Evolutionary conservation across 1,139 yeast species (phyloP).

Genomic region (Pneumocystis canis): DNA sequence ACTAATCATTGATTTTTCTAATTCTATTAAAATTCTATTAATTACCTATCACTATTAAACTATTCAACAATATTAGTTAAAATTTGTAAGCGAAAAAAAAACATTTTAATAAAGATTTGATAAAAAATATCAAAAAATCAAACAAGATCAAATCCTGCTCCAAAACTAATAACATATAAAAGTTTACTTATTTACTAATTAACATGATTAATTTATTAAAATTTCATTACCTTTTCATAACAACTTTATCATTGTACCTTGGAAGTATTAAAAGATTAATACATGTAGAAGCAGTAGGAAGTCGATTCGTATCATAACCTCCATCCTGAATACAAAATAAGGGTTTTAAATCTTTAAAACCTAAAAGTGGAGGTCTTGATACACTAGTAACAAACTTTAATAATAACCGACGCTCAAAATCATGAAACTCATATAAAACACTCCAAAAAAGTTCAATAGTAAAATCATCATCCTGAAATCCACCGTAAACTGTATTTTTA

Average conservation of each 20-base stretch:
- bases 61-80: not conserved
- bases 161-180: constrained; percentile 60
- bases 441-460: constrained; percentile 55
- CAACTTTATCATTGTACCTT: constrained; percentile 48
- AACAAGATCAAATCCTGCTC: constrained; percentile 66
- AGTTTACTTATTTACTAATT: constrained; percentile 31
- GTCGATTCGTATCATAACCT: constrained; percentile 40
- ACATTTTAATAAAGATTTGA: not conserved
- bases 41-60: not conserved
- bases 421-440: constrained; percentile 50
- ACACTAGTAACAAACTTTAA: constrained; percentile 38
- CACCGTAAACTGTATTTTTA: constrained; percentile 46
- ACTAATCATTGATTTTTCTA: too few species aligned
- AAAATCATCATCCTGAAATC: constrained; percentile 41
- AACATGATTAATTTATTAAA: not conserved
- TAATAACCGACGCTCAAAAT: constrained; percentile 46
- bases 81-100: not conserved
- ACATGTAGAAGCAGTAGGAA: constrained; percentile 61
- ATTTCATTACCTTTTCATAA: constrained; percentile 29
- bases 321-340: constrained; percentile 65
- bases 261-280: constrained; percentile 77
- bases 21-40: not conserved
- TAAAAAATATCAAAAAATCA: not conserved
- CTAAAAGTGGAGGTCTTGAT: constrained; percentile 78
- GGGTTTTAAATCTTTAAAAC: constrained; percentile 63